phyloP scores from a whole-genome alignment of 2,329 filamentous ascomycete species.

The Podosphaera aphanis region DNA sequence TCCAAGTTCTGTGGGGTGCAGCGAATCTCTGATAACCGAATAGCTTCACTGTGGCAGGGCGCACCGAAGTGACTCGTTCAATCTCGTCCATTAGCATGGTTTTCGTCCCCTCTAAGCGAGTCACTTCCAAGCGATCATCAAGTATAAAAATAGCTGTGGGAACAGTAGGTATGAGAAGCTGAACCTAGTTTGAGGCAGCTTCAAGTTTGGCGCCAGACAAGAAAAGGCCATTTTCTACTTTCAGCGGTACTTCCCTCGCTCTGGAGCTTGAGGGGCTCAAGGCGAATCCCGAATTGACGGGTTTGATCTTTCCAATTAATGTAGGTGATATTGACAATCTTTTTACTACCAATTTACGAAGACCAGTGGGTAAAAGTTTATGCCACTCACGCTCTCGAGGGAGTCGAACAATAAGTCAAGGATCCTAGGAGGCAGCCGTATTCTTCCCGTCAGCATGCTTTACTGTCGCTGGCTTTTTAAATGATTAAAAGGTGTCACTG shows the following conservation, averaged over 20 bases:
- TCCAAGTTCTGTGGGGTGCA: no score
- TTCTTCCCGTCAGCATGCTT: not conserved
- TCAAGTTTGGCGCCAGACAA: no score
- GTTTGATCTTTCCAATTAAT: not conserved
- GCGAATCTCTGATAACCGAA: no score
- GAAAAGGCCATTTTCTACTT: no score
- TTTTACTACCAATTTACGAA: not conserved
- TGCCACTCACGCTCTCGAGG: not conserved
- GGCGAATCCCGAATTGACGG: not conserved
- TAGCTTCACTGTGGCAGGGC: no score
- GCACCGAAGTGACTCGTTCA: no score
- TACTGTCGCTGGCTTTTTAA: not conserved
- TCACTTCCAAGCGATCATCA: no score
- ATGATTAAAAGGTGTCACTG: not conserved
- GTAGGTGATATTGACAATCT: not conserved
- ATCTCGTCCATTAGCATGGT: no score
- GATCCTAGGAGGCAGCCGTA: not conserved
- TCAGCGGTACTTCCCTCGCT: not conserved
- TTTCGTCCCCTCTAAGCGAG: no score
- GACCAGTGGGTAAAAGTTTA: not conserved
- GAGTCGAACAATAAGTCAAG: not conserved
- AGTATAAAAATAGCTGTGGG: no score
- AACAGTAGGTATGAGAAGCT: no score
- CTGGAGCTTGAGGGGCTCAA: not conserved
- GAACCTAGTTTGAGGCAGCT: no score